phyloP scores from a whole-genome alignment of 768 basidiomycete genomes.

The Postia placenta region DNA sequence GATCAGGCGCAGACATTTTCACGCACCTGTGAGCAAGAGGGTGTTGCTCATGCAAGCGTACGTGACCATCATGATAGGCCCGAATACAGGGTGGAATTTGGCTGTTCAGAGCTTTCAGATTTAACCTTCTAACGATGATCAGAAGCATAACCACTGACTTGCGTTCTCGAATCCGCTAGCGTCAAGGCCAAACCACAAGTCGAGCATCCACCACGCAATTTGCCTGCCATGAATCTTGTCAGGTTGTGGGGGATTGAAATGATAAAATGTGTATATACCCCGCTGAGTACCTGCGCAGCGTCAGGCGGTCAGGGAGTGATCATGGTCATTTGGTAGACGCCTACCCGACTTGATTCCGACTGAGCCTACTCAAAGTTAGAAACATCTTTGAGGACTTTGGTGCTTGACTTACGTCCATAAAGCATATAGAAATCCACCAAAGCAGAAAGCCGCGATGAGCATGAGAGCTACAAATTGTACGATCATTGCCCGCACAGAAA shows the following conservation, averaged over 20 bases:
- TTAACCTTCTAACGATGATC: background rate
- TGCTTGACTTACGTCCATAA: slow-evolving; percentile 75
- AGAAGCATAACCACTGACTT: slow-evolving; percentile 40
- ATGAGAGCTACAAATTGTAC: slow-evolving; percentile 81
- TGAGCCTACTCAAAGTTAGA: slow-evolving; percentile 38
- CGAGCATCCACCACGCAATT: slow-evolving; percentile 94
- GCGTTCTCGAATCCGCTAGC: slow-evolving; percentile 82
- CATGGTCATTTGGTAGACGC: background rate
- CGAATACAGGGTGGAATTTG: slow-evolving; percentile 81
- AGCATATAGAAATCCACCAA: slow-evolving; percentile 88
- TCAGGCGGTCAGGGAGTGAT: background rate
- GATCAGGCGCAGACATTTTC: background rate
- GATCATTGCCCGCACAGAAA: slow-evolving; percentile 88
- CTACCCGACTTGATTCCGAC: slow-evolving; percentile 45
- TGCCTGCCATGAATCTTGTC: slow-evolving; percentile 31
- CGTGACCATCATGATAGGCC: slow-evolving; percentile 84
- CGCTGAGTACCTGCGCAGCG: slow-evolving; percentile 20
- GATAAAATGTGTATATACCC: slow-evolving; percentile 26
- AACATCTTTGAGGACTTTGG: background rate
- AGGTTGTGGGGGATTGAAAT: background rate
- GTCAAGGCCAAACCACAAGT: slow-evolving; percentile 93
- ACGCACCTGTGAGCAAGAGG: slow-evolving; percentile 78
- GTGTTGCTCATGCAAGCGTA: slow-evolving; percentile 94
- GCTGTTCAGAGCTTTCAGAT: slow-evolving; percentile 31
- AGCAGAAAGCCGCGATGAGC: slow-evolving; percentile 85